Percentiles rank a stretch among this genome's conserved stretches.
Evolutionary conservation across 1,284 basidiomycete genomes (phyloP).

Genomic region (Neotropicomus parvogracilis): DNA sequence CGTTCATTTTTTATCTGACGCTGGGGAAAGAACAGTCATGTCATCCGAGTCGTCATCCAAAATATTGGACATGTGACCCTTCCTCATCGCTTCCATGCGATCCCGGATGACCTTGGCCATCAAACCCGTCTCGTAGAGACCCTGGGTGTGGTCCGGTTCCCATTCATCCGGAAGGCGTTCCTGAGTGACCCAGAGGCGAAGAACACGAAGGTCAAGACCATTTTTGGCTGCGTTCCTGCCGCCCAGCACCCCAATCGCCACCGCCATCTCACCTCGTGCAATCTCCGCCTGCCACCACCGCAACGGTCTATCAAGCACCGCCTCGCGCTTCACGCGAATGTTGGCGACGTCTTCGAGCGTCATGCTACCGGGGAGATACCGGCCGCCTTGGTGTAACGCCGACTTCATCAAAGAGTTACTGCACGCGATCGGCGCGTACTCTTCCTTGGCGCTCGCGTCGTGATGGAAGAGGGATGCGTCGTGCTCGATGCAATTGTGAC

Average conservation of each 20-base stretch:
- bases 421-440: constrained; percentile 31
- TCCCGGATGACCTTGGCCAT: constrained; percentile 27
- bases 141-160: constrained; percentile 46
- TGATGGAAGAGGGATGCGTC: constrained; percentile 39
- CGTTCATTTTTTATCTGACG: background rate
- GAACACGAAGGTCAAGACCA: constrained; percentile 44
- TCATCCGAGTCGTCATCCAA: constrained; percentile 20
- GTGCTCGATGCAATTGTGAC: constrained; percentile 39
- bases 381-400: constrained; percentile 23
- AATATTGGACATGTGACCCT: constrained; percentile 16
- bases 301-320: constrained; percentile 35
- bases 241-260: constrained; percentile 48
- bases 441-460: constrained; percentile 26
- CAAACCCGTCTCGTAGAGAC: constrained; percentile 36
- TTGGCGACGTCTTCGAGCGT: constrained; percentile 42
- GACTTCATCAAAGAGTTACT: constrained; percentile 24
- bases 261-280: constrained; percentile 63
- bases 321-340: constrained; percentile 46
- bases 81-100: constrained; percentile 25
- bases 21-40: constrained; percentile 8
- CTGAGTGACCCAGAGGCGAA: constrained; percentile 47
- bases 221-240: constrained; percentile 22
- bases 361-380: constrained; percentile 16
- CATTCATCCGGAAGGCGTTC: constrained; percentile 54
- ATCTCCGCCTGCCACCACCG: constrained; percentile 48